phyloP scores from a whole-genome alignment of 202 grass and related monocot species.

The Musa balbisiana region DNA sequence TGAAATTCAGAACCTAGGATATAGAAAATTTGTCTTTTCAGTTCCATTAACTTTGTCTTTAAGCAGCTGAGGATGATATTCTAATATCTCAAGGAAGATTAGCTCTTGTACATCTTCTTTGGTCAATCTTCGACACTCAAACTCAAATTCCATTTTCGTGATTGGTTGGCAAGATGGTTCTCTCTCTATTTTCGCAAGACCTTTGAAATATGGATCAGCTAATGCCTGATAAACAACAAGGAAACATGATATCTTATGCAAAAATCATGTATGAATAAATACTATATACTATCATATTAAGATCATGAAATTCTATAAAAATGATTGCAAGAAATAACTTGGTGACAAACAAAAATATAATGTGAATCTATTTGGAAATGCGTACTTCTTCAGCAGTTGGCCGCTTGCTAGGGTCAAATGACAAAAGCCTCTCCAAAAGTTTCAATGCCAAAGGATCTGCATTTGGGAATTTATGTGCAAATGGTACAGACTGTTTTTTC shows the following conservation, averaged over 20 bases:
- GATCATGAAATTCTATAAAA: background rate
- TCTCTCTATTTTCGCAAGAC: conserved; percentile 80
- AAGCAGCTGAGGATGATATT: conserved; percentile 92
- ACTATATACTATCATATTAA: background rate
- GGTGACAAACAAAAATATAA: background rate
- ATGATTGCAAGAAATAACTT: background rate
- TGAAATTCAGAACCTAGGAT: conserved; percentile 57
- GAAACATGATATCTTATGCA: conserved; percentile 9
- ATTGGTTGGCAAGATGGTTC: conserved; percentile 92
- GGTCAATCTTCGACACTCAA: conserved; percentile 86
- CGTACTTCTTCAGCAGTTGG: conserved; percentile 78
- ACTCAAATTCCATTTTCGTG: conserved; percentile 98
- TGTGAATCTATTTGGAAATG: background rate
- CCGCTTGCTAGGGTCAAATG: conserved; percentile 90
- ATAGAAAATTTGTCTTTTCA: conserved; percentile 88
- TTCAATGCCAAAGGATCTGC: conserved; percentile 77
- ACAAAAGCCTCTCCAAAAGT: conserved; percentile 85
- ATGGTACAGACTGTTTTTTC: conserved; percentile 72
- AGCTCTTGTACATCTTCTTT: conserved; percentile 94
- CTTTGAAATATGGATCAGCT: conserved; percentile 92
- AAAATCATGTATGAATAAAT: background rate
- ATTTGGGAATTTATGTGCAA: conserved; percentile 82
- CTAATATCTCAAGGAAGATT: conserved; percentile 94
- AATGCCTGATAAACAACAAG: conserved; percentile 44
- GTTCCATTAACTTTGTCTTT: conserved; percentile 91